Evolutionary conservation across 2,329 filamentous ascomycete species (phyloP).

Genomic region (Beauveria rudraprayagi): DNA sequence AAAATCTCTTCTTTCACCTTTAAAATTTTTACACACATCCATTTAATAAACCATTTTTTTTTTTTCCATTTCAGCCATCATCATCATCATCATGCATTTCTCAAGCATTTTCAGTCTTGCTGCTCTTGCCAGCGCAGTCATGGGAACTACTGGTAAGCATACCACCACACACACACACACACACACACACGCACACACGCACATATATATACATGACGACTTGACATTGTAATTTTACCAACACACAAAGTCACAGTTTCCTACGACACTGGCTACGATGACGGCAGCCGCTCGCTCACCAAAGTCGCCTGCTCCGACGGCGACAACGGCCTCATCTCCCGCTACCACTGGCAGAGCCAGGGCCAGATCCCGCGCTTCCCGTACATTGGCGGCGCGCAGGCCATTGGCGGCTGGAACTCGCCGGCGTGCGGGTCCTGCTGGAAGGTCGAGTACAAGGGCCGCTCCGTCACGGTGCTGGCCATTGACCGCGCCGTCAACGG

Average conservation of each 20-base stretch:
- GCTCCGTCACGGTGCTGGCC: constrained; percentile 45
- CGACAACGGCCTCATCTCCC: constrained; percentile 55
- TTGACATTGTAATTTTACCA: neutral
- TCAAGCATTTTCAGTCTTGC: constrained; percentile 32
- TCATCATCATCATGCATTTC: constrained; percentile 39
- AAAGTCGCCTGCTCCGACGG: constrained; percentile 61
- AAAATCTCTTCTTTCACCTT: neutral
- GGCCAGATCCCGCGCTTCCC: constrained; percentile 43
- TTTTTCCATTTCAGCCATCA: constrained; percentile 16
- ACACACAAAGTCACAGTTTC: constrained; percentile 40
- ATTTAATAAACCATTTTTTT: neutral
- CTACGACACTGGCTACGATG: constrained; percentile 66
- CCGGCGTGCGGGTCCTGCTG: constrained; percentile 52
- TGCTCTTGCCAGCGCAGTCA: constrained; percentile 26
- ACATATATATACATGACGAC: too few relatives aligned
- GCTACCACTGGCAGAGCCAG: constrained; percentile 51
- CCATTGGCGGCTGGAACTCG: constrained; percentile 49
- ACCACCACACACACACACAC: neutral
- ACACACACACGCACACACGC: too few relatives aligned
- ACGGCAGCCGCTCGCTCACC: constrained; percentile 44
- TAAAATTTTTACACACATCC: neutral
- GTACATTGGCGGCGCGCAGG: constrained; percentile 45
- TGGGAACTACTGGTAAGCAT: neutral
- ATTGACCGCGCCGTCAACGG: constrained; percentile 43
- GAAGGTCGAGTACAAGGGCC: constrained; percentile 42